These are phyloP conservation scores for Euphrasia confusa DNA, from an alignment of 257 asterid species.

Conservation along the genomic window DNA sequence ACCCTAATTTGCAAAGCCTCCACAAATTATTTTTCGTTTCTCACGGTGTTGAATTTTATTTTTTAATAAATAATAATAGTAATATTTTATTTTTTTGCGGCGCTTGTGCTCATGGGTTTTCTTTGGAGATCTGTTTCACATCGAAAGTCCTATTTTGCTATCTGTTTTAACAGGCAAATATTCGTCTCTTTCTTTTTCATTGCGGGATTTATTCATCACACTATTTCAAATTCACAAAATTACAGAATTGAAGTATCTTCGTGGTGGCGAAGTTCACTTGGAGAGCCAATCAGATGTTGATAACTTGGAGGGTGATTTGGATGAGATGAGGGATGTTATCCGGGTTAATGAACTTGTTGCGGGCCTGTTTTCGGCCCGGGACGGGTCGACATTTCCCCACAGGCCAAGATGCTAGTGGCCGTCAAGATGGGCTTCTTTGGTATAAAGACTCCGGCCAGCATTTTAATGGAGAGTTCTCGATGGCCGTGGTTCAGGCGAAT, in stretches of 20 bases:
- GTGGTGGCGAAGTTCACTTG: slow-evolving; percentile 8
- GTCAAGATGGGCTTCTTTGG: slow-evolving; percentile 74
- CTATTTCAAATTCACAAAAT: background rate
- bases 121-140: slow-evolving; percentile 32
- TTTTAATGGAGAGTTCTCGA: slow-evolving; percentile 74
- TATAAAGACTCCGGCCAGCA: slow-evolving; percentile 68
- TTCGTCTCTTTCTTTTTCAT: background rate
- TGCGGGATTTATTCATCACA: background rate
- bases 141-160: slow-evolving; percentile 9
- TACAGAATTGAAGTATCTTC: slow-evolving; percentile 20
- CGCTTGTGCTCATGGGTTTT: slow-evolving; percentile 29
- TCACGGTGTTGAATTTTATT: slow-evolving; percentile 27
- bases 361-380: slow-evolving; percentile 74
- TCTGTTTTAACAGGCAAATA: background rate
- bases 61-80: too few relatives aligned
- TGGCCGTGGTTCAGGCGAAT: slow-evolving; percentile 91
- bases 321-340: slow-evolving; percentile 76
- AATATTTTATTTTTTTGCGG: slow-evolving; percentile 28
- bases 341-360: slow-evolving; percentile 53
- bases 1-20: slow-evolving; percentile 21
- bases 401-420: slow-evolving; percentile 49
- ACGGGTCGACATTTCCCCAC: slow-evolving; percentile 35
- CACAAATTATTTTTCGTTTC: slow-evolving; percentile 17
- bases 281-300: slow-evolving; percentile 32
- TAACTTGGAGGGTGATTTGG: slow-evolving; percentile 43